phyloP scores from a whole-genome alignment of 495 filamentous ascomycete genomes.

The Ramalina intermedia region DNA sequence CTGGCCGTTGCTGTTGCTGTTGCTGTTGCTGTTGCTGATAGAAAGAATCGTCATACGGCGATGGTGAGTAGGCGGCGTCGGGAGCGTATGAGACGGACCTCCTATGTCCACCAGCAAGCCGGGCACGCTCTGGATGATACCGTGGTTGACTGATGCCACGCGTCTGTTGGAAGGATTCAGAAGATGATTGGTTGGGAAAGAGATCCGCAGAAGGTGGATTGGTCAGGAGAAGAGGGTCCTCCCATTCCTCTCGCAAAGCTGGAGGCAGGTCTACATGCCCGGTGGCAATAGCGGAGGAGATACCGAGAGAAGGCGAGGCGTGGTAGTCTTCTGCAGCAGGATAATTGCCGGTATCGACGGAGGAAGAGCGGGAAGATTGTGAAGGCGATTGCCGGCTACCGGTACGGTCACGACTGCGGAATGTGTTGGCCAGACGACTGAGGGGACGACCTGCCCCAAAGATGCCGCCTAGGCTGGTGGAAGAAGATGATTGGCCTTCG shows the following conservation, averaged over 20 bases:
- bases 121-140: constrained; percentile 15
- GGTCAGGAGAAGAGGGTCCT: constrained; percentile 7
- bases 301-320: constrained; percentile 46
- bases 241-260: constrained; percentile 24
- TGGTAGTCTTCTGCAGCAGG: constrained; percentile 38
- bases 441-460: constrained; percentile 33
- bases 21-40: constrained; percentile 18
- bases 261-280: constrained; percentile 42
- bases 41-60: constrained; percentile 32
- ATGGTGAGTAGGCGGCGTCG: constrained; percentile 26
- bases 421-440: constrained; percentile 29
- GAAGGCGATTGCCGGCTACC: constrained; percentile 9
- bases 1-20: constrained; percentile 29
- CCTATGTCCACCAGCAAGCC: constrained; percentile 16
- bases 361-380: constrained; percentile 15
- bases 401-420: constrained; percentile 22
- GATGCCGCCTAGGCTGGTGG: constrained; percentile 37
- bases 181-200: constrained; percentile 20
- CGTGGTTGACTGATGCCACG: constrained; percentile 21
- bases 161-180: constrained; percentile 32
- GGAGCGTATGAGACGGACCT: constrained; percentile 15
- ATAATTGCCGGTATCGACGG: constrained; percentile 22
- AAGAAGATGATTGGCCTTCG: constrained; percentile 33
- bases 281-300: constrained; percentile 47
- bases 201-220: background rate